phyloP scores from a whole-genome alignment of 306 rosid species.

The Trichosanthes cucumerina region DNA sequence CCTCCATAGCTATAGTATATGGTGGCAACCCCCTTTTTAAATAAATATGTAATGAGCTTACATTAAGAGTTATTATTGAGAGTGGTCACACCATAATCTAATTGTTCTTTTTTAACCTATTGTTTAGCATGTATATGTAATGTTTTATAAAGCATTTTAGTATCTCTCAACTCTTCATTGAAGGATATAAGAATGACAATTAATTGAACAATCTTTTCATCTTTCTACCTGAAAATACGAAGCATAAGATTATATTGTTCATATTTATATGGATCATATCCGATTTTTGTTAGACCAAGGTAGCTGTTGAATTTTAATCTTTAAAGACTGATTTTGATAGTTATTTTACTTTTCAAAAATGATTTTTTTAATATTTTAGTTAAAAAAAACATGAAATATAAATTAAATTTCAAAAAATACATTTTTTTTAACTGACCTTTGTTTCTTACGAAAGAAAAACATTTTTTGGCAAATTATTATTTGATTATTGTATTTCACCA shows the following conservation, averaged over 20 bases:
- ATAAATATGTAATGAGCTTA: neutral
- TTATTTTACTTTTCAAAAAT: neutral
- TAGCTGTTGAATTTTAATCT: neutral
- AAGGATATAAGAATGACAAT: no score
- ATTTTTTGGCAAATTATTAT: no score
- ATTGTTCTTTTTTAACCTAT: neutral
- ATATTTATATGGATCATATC: neutral
- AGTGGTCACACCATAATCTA: neutral
- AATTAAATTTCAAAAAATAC: neutral
- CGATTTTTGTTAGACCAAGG: neutral
- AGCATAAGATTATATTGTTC: no score
- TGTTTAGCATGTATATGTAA: no score
- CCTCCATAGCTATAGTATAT: constrained; percentile 4
- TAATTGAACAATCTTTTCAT: no score
- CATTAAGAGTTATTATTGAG: neutral
- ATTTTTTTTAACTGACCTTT: neutral
- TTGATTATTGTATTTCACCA: no score
- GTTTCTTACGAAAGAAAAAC: no score
- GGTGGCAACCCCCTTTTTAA: neutral
- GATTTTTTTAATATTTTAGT: neutral
- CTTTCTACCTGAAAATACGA: no score
- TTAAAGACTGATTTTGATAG: neutral
- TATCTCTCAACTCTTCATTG: no score
- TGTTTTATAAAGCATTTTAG: no score
- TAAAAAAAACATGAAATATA: no score